Conservation (phyloP, 805 yeast species). For the Starmerella sirachaensis region DNA sequence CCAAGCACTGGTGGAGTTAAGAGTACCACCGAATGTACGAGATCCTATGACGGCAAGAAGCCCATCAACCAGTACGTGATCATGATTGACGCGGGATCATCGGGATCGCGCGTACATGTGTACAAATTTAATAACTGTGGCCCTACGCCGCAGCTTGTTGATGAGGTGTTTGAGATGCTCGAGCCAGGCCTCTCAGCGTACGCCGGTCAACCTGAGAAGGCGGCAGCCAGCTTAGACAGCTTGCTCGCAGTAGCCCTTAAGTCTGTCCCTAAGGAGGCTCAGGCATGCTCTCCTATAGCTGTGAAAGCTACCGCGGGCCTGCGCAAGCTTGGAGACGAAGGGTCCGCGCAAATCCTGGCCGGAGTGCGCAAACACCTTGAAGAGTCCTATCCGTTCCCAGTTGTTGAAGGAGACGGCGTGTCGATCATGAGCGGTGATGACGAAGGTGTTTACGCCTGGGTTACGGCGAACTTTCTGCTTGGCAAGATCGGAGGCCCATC, state of each 20-base stretch:
- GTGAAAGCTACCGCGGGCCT: constrained; percentile 98
- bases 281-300: constrained; percentile 81
- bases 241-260: constrained; percentile 64
- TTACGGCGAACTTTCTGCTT: constrained; percentile 82
- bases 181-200: constrained; percentile 79
- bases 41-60: constrained; percentile 30
- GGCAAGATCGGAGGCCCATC: constrained; percentile 83
- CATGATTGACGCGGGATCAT: constrained; percentile 96
- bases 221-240: constrained; percentile 82
- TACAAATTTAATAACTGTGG: constrained; percentile 81
- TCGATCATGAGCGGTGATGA: constrained; percentile 92
- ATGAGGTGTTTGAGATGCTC: constrained; percentile 76
- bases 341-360: constrained; percentile 55
- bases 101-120: constrained; percentile 92
- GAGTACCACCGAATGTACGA: constrained; percentile 23
- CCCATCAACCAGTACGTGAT: constrained; percentile 57
- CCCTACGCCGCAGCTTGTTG: constrained; percentile 67
- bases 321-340: constrained; percentile 67
- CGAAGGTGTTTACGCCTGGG: constrained; percentile 99
- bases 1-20: too few relatives aligned
- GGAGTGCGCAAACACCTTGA: constrained; percentile 71
- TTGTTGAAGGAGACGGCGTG: constrained; percentile 67
- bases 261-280: constrained; percentile 60
- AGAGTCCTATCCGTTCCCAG: constrained; percentile 78
- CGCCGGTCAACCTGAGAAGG: constrained; percentile 66